phyloP scores from a whole-genome alignment of 2,329 filamentous ascomycete genomes.

The Penicillium concentricum region DNA sequence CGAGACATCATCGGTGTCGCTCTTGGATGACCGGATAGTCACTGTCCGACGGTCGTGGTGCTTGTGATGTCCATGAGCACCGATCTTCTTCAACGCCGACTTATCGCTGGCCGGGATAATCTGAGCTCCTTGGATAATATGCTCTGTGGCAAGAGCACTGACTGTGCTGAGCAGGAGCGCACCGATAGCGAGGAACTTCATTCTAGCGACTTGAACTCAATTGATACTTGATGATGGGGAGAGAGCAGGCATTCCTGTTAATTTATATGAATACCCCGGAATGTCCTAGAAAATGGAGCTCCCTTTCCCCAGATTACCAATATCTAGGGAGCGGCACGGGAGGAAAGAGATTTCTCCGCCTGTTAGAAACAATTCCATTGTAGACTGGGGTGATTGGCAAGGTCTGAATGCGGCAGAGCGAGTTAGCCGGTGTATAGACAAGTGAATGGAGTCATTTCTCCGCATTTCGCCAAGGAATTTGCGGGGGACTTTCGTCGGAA shows the following conservation, averaged over 20 bases:
- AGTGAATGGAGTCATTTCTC: constrained; percentile 13
- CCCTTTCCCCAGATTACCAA: background rate
- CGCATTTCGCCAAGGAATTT: constrained; percentile 16
- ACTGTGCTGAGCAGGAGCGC: constrained; percentile 23
- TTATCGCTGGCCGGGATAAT: constrained; percentile 26
- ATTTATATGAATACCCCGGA: constrained; percentile 4
- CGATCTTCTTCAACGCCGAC: constrained; percentile 18
- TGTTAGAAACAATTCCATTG: constrained; percentile 16
- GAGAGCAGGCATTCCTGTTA: background rate
- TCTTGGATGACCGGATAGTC: constrained; percentile 53
- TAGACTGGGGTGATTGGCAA: constrained; percentile 8
- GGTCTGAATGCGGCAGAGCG: background rate
- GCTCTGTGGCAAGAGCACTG: constrained; percentile 16
- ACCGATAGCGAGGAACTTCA: constrained; percentile 27
- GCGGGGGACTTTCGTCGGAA: constrained; percentile 1
- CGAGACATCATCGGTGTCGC: constrained; percentile 58
- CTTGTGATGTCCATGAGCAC: constrained; percentile 24
- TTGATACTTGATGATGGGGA: background rate
- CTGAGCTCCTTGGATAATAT: constrained; percentile 24
- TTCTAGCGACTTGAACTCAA: constrained; percentile 3
- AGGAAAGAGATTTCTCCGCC: constrained; percentile 24
- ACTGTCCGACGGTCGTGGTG: constrained; percentile 45
- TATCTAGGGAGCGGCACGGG: constrained; percentile 3
- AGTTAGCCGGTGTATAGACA: background rate
- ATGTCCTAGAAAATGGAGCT: background rate